phyloP scores from a whole-genome alignment of 345 rosid species.

The Arabidopsis arenosa region DNA sequence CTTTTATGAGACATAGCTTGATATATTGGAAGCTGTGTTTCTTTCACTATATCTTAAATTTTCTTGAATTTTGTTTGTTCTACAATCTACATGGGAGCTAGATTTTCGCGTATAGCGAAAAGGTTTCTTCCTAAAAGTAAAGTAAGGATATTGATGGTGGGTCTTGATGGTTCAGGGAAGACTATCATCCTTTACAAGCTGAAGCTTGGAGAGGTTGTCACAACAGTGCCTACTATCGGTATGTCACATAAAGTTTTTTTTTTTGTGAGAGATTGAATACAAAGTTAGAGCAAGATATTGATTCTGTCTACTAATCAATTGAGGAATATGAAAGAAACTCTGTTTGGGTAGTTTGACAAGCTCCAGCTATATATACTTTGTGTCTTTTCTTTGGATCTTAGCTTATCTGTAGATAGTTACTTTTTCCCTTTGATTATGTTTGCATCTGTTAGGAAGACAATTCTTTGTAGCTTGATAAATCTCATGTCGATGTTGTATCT shows the following conservation, averaged over 20 bases:
- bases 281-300: background rate
- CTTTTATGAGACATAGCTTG: background rate
- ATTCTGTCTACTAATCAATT: background rate
- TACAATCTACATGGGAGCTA: constrained; percentile 51
- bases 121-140: constrained; percentile 48
- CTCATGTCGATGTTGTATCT: background rate
- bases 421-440: background rate
- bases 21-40: constrained; percentile 4
- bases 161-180: constrained; percentile 79
- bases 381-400: background rate
- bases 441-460: background rate
- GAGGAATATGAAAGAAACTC: constrained; percentile 1
- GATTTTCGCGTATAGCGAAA: constrained; percentile 53
- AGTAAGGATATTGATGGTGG: constrained; percentile 66
- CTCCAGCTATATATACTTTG: background rate
- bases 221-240: constrained; percentile 70
- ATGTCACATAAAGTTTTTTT: background rate
- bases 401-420: constrained; percentile 1
- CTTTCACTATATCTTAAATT: constrained; percentile 6
- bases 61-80: background rate
- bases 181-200: constrained; percentile 74
- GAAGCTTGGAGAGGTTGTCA: constrained; percentile 67
- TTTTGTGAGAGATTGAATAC: no score
- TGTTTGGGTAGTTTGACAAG: background rate
- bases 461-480: background rate